These are phyloP conservation scores for Ophiostoma sp. DNA, from an alignment of 2,329 filamentous ascomycete genomes.

Conservation along the genomic window DNA sequence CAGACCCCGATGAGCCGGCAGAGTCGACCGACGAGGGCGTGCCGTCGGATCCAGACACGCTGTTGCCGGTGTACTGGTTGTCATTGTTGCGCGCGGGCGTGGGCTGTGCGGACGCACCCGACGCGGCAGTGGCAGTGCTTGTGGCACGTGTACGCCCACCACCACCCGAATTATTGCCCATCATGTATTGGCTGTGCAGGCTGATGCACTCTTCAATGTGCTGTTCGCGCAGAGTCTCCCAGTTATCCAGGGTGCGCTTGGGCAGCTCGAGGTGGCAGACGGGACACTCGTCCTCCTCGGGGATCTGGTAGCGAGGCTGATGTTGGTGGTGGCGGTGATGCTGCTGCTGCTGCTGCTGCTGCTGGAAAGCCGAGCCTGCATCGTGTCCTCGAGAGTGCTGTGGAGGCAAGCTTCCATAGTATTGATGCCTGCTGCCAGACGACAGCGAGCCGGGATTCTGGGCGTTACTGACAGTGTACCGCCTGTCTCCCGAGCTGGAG, in stretches of 20 bases:
- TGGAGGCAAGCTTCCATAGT: neutral
- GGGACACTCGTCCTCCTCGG: slow-evolving; percentile 74
- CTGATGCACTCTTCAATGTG: slow-evolving; percentile 57
- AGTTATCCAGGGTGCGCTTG: slow-evolving; percentile 48
- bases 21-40: neutral
- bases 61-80: neutral
- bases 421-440: neutral
- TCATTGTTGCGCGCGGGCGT: neutral
- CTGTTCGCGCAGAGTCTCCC: slow-evolving; percentile 49
- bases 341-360: slow-evolving; percentile 18
- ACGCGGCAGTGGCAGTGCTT: neutral
- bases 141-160: neutral
- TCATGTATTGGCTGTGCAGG: slow-evolving; percentile 47
- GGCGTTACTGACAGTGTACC: neutral
- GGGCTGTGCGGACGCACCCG: neutral
- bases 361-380: neutral
- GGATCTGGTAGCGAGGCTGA: slow-evolving; percentile 35
- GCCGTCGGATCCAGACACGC: neutral
- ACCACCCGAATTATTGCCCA: slow-evolving; percentile 24
- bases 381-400: neutral
- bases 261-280: slow-evolving; percentile 70
- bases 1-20: neutral
- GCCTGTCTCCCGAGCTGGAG: neutral
- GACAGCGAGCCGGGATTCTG: neutral
- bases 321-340: neutral